Evolutionary conservation across 129 eudicot species (phyloP).

Genomic region (Sambucus nigra): DNA sequence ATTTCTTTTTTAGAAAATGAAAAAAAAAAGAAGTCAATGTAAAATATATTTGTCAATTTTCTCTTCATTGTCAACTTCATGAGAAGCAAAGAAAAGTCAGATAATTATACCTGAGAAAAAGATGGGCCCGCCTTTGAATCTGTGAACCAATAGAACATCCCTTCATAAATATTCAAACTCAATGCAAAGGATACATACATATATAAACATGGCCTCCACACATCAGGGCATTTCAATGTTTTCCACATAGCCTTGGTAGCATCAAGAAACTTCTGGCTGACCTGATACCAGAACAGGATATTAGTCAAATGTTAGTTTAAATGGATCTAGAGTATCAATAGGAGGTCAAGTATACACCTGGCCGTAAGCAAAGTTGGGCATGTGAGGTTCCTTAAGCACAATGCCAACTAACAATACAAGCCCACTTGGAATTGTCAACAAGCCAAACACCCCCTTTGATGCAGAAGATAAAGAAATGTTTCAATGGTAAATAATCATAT

Average conservation of each 20-base stretch:
- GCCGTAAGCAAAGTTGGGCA: slow-evolving; percentile 48
- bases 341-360: slow-evolving; percentile 44
- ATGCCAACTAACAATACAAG: slow-evolving; percentile 66
- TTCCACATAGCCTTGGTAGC: slow-evolving; percentile 83
- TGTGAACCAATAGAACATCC: slow-evolving; percentile 89
- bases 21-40: too few relatives aligned
- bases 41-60: background rate
- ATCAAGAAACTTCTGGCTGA: slow-evolving; percentile 45
- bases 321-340: background rate
- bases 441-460: slow-evolving; percentile 75
- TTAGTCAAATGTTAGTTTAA: background rate
- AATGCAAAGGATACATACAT: slow-evolving; percentile 81
- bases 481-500: background rate
- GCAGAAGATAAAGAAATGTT: background rate
- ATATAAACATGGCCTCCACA: slow-evolving; percentile 94
- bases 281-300: slow-evolving; percentile 25
- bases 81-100: background rate
- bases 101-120: slow-evolving; percentile 63
- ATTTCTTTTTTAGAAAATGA: too few relatives aligned
- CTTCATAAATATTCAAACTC: slow-evolving; percentile 69
- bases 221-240: slow-evolving; percentile 59
- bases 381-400: slow-evolving; percentile 64
- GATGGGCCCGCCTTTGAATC: slow-evolving; percentile 74
- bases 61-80: slow-evolving; percentile 5
- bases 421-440: slow-evolving; percentile 64